Percentiles rank a stretch among this genome's conserved stretches.
Conservation (phyloP, 768 basidiomycete species). For the Coprinellus aureogranulatus region DNA sequence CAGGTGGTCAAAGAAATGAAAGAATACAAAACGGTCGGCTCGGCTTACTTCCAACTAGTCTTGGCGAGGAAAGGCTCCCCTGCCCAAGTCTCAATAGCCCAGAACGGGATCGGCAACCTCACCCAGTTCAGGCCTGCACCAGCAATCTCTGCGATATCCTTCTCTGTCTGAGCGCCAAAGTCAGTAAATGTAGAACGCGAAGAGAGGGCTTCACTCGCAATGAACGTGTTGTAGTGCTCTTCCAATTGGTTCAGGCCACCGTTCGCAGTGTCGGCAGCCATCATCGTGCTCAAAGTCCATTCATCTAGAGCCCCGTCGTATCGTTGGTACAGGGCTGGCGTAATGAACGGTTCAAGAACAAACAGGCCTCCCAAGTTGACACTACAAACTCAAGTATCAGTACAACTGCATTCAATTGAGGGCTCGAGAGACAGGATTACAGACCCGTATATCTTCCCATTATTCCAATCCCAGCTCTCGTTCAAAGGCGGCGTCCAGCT, state of each 20-base stretch:
- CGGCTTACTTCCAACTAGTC: constrained; percentile 69
- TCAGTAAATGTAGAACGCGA: neutral
- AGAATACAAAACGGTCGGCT: too few relatives aligned
- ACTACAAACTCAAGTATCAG: constrained; percentile 29
- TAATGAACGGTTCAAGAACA: constrained; percentile 83
- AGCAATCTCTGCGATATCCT: constrained; percentile 37
- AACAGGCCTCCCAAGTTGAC: too few relatives aligned
- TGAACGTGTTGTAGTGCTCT: constrained; percentile 57
- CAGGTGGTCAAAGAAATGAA: too few relatives aligned
- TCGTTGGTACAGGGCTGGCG: constrained; percentile 65
- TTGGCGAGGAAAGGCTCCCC: constrained; percentile 81
- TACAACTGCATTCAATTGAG: too few relatives aligned
- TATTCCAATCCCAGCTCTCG: constrained; percentile 68
- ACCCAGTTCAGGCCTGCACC: constrained; percentile 84
- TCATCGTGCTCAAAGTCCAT: constrained; percentile 69
- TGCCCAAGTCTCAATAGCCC: constrained; percentile 77
- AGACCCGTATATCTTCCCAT: constrained; percentile 65
- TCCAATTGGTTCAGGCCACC: constrained; percentile 59
- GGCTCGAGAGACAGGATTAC: too few relatives aligned
- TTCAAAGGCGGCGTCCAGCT: constrained; percentile 80
- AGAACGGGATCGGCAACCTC: constrained; percentile 81
- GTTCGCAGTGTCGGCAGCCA: too few relatives aligned
- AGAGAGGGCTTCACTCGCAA: constrained; percentile 2
- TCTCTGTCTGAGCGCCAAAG: constrained; percentile 26
- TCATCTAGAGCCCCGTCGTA: constrained; percentile 64